Conservation (phyloP, 2,329 filamentous ascomycete genomes). For the Pleoardoris graminearum region DNA sequence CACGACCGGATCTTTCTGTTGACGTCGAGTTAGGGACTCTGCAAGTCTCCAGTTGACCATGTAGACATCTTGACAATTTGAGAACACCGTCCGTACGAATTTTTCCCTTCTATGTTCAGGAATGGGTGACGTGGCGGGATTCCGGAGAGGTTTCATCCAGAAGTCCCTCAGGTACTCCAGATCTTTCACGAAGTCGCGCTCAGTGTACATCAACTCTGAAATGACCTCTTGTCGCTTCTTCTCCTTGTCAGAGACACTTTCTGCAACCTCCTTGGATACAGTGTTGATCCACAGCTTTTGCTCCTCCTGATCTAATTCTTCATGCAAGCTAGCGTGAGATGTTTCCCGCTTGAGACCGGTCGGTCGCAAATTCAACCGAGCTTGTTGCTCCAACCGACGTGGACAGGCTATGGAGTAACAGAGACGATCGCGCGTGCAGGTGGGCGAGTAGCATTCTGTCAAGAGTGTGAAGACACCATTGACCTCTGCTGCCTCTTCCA, state of each 20-base stretch:
- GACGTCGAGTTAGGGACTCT: constrained; percentile 82
- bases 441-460: constrained; percentile 97
- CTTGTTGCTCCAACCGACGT: constrained; percentile 89
- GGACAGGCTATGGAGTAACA: constrained; percentile 99
- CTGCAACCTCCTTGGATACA: constrained; percentile 90
- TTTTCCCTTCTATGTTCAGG: constrained; percentile 84
- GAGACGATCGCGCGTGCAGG: constrained; percentile 90
- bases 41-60: constrained; percentile 87
- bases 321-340: constrained; percentile 73
- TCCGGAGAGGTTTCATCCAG: constrained; percentile 90
- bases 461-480: constrained; percentile 96
- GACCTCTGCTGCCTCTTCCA: constrained; percentile 82
- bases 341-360: constrained; percentile 78
- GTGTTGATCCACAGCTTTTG: constrained; percentile 99
- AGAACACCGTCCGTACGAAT: constrained; percentile 93
- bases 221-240: constrained; percentile 99
- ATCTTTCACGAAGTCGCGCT: constrained; percentile 98
- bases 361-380: constrained; percentile 88
- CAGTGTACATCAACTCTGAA: constrained; percentile 97
- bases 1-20: constrained; percentile 89
- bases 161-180: constrained; percentile 97
- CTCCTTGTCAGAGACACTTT: constrained; percentile 84
- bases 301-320: constrained; percentile 82
- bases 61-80: constrained; percentile 94
- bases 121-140: constrained; percentile 73